Conservation (phyloP, 768 basidiomycete genomes). For the Leccinum incarnatum region DNA sequence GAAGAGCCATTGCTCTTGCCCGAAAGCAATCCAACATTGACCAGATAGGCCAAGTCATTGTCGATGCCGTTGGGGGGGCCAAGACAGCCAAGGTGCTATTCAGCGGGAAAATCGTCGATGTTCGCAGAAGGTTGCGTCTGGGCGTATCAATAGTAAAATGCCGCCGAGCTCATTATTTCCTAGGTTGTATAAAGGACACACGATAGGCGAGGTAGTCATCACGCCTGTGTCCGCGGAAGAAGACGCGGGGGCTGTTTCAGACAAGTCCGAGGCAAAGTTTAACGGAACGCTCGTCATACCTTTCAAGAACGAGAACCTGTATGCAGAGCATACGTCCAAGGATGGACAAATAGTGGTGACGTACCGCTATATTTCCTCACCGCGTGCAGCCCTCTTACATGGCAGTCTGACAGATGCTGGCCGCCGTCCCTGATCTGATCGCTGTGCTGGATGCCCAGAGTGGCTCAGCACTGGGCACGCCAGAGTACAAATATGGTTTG, state of each 20-base stretch:
- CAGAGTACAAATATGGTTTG: slow-evolving; percentile 58
- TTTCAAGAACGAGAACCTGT: slow-evolving; percentile 64
- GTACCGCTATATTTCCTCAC: neutral
- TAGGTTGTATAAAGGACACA: slow-evolving; percentile 38
- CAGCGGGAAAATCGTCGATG: slow-evolving; percentile 58
- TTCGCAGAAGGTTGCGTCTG: slow-evolving; percentile 35
- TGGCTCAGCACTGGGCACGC: slow-evolving; percentile 61
- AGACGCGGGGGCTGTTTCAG: slow-evolving; percentile 26
- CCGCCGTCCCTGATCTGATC: slow-evolving; percentile 65
- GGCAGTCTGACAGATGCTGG: slow-evolving; percentile 38
- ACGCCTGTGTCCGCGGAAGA: slow-evolving; percentile 27
- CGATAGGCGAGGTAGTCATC: slow-evolving; percentile 38
- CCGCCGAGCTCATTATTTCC: neutral
- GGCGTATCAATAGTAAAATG: neutral
- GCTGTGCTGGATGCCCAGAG: slow-evolving; percentile 60
- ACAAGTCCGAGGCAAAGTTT: slow-evolving; percentile 20
- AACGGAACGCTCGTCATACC: slow-evolving; percentile 44
- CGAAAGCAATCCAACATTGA: slow-evolving; percentile 45
- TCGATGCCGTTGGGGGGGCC: slow-evolving; percentile 36
- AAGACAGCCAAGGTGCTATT: slow-evolving; percentile 45
- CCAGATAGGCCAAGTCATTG: slow-evolving; percentile 33
- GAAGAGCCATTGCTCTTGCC: slow-evolving; percentile 53
- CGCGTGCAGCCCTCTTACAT: slow-evolving; percentile 1
- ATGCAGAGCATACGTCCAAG: slow-evolving; percentile 39
- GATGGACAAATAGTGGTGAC: slow-evolving; percentile 27